These are phyloP conservation scores for Colletotrichum lentis DNA, from an alignment of 2,329 filamentous ascomycete genomes.

Conservation along the genomic window DNA sequence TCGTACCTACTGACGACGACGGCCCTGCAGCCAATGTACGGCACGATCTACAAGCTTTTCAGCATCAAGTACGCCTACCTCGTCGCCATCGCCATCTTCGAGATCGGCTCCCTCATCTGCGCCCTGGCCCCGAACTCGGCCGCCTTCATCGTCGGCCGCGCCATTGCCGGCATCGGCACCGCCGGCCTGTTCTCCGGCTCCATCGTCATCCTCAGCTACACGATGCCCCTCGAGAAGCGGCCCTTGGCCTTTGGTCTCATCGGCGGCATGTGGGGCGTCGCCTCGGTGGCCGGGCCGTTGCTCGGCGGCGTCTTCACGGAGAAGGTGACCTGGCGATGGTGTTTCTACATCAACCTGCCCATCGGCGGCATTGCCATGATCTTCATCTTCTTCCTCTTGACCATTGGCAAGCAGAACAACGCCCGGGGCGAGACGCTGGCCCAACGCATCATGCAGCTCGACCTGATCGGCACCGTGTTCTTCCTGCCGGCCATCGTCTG, in stretches of 20 bases:
- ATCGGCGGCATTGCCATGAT: constrained; percentile 58
- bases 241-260: constrained; percentile 64
- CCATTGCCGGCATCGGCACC: constrained; percentile 60
- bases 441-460: constrained; percentile 55
- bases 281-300: constrained; percentile 59
- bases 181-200: constrained; percentile 61
- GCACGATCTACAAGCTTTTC: constrained; percentile 60
- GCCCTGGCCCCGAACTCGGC: constrained; percentile 56
- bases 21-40: constrained; percentile 60
- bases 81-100: constrained; percentile 53
- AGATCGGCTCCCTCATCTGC: constrained; percentile 55
- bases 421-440: constrained; percentile 46
- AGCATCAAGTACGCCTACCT: constrained; percentile 58
- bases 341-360: constrained; percentile 57
- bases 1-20: constrained; percentile 59
- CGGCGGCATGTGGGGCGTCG: constrained; percentile 65
- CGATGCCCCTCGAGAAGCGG: constrained; percentile 62
- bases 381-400: constrained; percentile 56
- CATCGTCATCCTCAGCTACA: constrained; percentile 57
- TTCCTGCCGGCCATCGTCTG: constrained; percentile 62
- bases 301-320: constrained; percentile 61
- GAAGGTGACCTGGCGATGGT: constrained; percentile 61
- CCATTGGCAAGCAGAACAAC: constrained; percentile 47
- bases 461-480: constrained; percentile 63
- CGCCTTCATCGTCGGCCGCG: constrained; percentile 61